Evolutionary conservation across 148 eudicot genomes (phyloP).

Genomic region (Agrostemma githago): DNA sequence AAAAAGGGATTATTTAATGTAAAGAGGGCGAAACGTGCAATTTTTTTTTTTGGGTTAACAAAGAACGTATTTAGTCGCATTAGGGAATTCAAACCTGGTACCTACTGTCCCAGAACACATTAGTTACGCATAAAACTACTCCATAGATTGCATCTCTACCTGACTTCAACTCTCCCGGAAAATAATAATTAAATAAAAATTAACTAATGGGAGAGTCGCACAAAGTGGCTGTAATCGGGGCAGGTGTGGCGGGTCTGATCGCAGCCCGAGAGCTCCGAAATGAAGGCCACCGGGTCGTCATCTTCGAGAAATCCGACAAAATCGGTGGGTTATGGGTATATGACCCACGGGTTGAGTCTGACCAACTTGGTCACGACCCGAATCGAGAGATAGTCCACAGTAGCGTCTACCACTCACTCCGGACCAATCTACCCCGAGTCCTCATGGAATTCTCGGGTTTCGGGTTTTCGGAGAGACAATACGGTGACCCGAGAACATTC

Average conservation of each 20-base stretch:
- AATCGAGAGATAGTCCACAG: constrained; percentile 38
- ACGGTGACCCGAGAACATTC: constrained; percentile 39
- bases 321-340: constrained; percentile 56
- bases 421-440: constrained; percentile 45
- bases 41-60: no score
- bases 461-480: constrained; percentile 20
- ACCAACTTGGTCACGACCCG: constrained; percentile 36
- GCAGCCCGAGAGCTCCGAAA: constrained; percentile 41
- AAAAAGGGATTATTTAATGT: no score
- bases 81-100: no score
- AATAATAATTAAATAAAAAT: no score
- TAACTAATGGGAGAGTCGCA: no score
- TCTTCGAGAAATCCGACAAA: constrained; percentile 36
- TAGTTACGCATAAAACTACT: constrained; percentile 17
- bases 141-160: no score
- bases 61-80: no score
- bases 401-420: constrained; percentile 45
- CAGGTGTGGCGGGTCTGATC: constrained; percentile 42
- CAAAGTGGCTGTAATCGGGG: constrained; percentile 38
- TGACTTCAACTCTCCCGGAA: no score
- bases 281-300: constrained; percentile 35
- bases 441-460: constrained; percentile 54
- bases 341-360: constrained; percentile 44
- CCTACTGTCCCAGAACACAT: no score
- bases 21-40: no score